phyloP scores from a whole-genome alignment of 2,329 filamentous ascomycete species.

The Aurifilum marmelostoma region DNA sequence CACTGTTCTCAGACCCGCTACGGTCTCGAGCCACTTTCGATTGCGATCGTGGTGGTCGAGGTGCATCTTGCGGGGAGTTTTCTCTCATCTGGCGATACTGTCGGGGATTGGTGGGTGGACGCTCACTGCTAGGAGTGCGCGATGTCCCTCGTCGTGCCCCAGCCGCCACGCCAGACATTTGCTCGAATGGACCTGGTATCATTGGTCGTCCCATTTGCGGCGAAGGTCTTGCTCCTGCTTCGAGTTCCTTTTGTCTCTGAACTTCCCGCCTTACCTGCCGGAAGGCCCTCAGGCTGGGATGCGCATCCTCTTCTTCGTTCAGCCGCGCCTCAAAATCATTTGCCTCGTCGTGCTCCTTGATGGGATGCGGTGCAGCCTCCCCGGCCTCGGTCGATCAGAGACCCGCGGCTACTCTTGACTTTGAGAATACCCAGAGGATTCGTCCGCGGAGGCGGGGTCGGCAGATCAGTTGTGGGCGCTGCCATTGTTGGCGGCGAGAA shows the following conservation, averaged over 20 bases:
- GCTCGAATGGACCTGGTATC: slow-evolving; percentile 12
- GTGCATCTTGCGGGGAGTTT: slow-evolving; percentile 40
- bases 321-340: slow-evolving; percentile 27
- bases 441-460: slow-evolving; percentile 43
- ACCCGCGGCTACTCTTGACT: slow-evolving; percentile 61
- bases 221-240: slow-evolving; percentile 47
- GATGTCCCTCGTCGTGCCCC: slow-evolving; percentile 30
- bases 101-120: slow-evolving; percentile 46
- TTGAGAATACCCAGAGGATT: slow-evolving; percentile 68
- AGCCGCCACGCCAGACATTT: not conserved
- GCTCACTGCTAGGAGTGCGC: slow-evolving; percentile 49
- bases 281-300: slow-evolving; percentile 60
- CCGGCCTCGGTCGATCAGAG: slow-evolving; percentile 46
- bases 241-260: slow-evolving; percentile 58
- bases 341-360: slow-evolving; percentile 65
- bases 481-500: slow-evolving; percentile 39
- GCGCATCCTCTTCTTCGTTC: slow-evolving; percentile 45
- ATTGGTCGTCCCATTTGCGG: slow-evolving; percentile 8
- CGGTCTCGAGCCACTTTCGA: slow-evolving; percentile 51
- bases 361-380: slow-evolving; percentile 55
- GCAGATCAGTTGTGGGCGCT: slow-evolving; percentile 41
- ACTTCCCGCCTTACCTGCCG: slow-evolving; percentile 61
- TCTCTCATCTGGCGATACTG: slow-evolving; percentile 49
- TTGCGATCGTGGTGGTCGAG: slow-evolving; percentile 33
- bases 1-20: slow-evolving; percentile 60